Conservation (phyloP, 768 basidiomycete genomes). For the Lactifluus pinguis region DNA sequence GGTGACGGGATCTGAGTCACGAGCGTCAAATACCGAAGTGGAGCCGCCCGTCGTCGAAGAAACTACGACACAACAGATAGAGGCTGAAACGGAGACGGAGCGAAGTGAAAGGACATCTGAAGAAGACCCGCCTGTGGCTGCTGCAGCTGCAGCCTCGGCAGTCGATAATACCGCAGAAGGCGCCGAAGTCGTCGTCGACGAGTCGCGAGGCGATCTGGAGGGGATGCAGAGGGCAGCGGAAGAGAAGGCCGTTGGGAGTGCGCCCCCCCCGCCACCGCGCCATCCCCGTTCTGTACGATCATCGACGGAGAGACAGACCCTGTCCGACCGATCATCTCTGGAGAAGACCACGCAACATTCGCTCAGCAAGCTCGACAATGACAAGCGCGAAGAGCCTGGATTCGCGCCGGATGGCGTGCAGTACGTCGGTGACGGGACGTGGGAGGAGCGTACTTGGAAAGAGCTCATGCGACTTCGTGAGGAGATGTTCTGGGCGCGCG, state of each 20-base stretch:
- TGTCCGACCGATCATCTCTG: not conserved
- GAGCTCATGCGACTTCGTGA: slow-evolving; percentile 65
- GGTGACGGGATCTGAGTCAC: not conserved
- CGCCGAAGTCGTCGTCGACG: not conserved
- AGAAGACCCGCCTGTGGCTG: not conserved
- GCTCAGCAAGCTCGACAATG: not conserved
- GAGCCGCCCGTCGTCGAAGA: too few relatives aligned
- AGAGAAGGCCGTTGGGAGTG: not conserved
- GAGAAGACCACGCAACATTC: not conserved
- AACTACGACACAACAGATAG: not conserved
- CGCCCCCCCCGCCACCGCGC: slow-evolving; percentile 13
- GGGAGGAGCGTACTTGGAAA: slow-evolving; percentile 85
- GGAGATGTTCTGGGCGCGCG: slow-evolving; percentile 80
- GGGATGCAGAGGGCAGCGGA: too few relatives aligned
- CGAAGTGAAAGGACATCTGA: not conserved
- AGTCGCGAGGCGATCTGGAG: not conserved
- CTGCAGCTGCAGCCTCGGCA: not conserved
- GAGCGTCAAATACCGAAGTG: not conserved
- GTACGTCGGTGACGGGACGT: slow-evolving; percentile 59
- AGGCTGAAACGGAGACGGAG: not conserved
- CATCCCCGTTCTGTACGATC: slow-evolving; percentile 3
- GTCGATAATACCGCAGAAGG: not conserved
- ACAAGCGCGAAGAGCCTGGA: slow-evolving; percentile 1
- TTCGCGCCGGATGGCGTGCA: slow-evolving; percentile 29
- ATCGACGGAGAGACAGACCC: not conserved